A percentile compares a stretch with the other conserved stretches of the same genome.
These are phyloP conservation scores for Solanum tarijense DNA, from an alignment of 257 asterid species.

Conservation along the genomic window DNA sequence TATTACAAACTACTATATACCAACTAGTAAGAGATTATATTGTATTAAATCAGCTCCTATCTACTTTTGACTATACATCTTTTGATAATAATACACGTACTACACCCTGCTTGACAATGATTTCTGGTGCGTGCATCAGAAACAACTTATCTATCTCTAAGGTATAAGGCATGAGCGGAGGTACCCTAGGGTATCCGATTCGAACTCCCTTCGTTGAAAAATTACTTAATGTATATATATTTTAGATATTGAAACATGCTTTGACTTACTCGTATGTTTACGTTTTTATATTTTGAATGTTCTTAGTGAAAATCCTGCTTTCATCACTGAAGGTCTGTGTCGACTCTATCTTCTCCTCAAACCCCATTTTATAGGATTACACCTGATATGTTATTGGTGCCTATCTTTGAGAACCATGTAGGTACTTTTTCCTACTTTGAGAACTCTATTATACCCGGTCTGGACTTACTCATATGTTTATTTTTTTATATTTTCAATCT, in stretches of 20 bases:
- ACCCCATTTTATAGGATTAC: neutral
- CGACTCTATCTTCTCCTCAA: neutral
- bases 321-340: too few relatives aligned
- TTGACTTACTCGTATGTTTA: too few relatives aligned
- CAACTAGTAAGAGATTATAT: neutral
- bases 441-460: neutral
- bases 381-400: too few relatives aligned
- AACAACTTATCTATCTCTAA: neutral
- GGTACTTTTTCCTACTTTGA: neutral
- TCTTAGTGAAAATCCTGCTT: neutral
- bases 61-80: neutral
- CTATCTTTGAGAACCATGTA: neutral
- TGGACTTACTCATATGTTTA: neutral
- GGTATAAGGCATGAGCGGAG: neutral
- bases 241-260: neutral
- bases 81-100: neutral
- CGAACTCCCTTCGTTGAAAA: too few relatives aligned
- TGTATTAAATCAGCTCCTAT: neutral
- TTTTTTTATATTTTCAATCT: too few relatives aligned
- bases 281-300: too few relatives aligned
- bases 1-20: neutral
- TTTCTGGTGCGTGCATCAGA: neutral
- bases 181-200: neutral
- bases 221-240: neutral
- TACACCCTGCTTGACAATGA: neutral